Evolutionary conservation across 148 eudicot genomes (phyloP), one percentile per base, ranked within the genome.

Genomic region (Vaccinium corymbosum): DNA sequence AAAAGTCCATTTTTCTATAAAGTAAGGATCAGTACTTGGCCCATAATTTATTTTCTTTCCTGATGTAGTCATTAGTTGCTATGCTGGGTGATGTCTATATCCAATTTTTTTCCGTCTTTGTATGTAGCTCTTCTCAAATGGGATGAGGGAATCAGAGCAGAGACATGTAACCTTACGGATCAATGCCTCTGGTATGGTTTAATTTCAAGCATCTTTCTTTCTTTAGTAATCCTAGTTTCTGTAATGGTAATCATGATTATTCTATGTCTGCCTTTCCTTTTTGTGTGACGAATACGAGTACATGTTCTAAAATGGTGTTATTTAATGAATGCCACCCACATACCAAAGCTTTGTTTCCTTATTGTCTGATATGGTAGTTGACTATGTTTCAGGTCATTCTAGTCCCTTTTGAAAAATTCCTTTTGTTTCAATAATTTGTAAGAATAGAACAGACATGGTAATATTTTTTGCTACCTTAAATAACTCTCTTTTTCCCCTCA

Each of bases 121-220:
- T 85, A 50, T 91, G 90, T 85, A 95, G 98, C 86, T 95, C n/a
- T 95, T 95, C 87, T 94, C 99, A 71, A 97, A 97, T 86, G 99
- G 98, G 73, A 94, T 97, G 99, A 93, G 89, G 85, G 99, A 97
- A 87, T 97, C 99, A 19, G 99, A 97, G 86, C 97, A 97, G 90
- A 90, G 99, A 83, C 98, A 94, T 83, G 99, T 97, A 80, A 92
- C 99, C 20, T 83, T 97, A 76, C 90, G 98, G 76, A 93, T 97
- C 81, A 91, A 87, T 88, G 94, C 92, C 83, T 94, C 98, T 81
- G 99, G 99, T 97, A 91, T 79, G 90, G 51, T 59, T 81, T 77
- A 68, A 80, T 82, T 81, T 84, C 38, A 32, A n/a, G 50, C 62
- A 25, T 62, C 84, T 12, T 81, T 78, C 80, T 75, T 66, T 52